Conservation (phyloP, 176 grass and related monocot species). For the Eragrostis nindensis region DNA sequence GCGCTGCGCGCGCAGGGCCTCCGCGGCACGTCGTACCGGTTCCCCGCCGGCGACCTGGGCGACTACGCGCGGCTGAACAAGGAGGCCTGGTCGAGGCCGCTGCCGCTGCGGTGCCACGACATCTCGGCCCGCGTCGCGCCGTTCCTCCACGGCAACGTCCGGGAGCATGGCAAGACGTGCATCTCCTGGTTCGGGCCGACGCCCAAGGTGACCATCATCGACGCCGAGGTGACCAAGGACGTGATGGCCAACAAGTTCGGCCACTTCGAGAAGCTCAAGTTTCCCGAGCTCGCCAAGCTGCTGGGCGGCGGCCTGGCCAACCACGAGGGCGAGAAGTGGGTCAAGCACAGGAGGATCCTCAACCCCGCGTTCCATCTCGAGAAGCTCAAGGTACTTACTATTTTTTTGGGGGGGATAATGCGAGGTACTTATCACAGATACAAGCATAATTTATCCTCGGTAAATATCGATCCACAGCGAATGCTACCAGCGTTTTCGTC, state of each 20-base stretch:
- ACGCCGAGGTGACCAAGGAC: slow-evolving; percentile 29
- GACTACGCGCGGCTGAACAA: slow-evolving; percentile 31
- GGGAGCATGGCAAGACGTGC: slow-evolving; percentile 47
- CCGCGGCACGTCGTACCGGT: not conserved
- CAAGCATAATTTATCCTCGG: not conserved
- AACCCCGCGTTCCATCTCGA: not conserved
- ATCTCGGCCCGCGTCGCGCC: slow-evolving; percentile 43
- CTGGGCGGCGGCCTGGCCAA: not conserved
- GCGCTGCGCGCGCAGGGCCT: not conserved
- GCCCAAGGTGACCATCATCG: slow-evolving; percentile 42
- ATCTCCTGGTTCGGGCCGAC: slow-evolving; percentile 55
- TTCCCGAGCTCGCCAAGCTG: not conserved
- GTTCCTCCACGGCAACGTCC: slow-evolving; percentile 41
- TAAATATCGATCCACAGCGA: not conserved
- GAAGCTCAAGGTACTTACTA: not conserved
- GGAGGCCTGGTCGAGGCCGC: slow-evolving; percentile 36
- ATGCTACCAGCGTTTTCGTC: not conserved
- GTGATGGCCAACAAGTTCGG: slow-evolving; percentile 51
- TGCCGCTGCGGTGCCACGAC: slow-evolving; percentile 50
- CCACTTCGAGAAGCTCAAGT: slow-evolving; percentile 45
- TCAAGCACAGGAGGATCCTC: not conserved
- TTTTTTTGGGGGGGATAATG: too few relatives aligned
- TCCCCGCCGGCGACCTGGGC: not conserved
- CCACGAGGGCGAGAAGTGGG: not conserved
- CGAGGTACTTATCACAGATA: not conserved